Evolutionary conservation across 1,284 basidiomycete genomes (phyloP).

Genomic region (Neotropicomus parvogracilis): DNA sequence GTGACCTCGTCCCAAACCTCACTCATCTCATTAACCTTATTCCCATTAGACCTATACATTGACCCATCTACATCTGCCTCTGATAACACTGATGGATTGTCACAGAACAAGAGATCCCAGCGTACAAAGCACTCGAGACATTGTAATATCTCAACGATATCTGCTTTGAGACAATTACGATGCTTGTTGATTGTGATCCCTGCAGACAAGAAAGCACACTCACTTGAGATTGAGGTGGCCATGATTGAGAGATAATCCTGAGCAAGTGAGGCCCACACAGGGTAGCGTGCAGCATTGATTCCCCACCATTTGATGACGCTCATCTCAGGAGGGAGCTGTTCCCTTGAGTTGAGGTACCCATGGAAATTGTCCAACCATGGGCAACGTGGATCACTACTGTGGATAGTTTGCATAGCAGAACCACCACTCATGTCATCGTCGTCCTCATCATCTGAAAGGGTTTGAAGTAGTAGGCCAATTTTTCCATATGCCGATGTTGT

Average conservation of each 20-base stretch:
- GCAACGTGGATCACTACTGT: neutral
- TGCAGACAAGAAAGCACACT: constrained; percentile 1
- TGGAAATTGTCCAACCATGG: neutral
- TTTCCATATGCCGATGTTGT: too few relatives aligned
- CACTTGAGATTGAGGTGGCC: constrained; percentile 5
- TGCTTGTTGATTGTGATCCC: constrained; percentile 6
- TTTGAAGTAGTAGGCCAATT: too few relatives aligned
- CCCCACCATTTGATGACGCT: neutral
- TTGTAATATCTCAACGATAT: constrained; percentile 4
- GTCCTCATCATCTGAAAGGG: too few relatives aligned
- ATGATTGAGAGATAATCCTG: constrained; percentile 6
- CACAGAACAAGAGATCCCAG: neutral
- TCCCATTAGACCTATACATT: too few relatives aligned
- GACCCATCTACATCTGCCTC: too few relatives aligned
- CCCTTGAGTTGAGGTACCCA: neutral
- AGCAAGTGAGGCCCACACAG: neutral
- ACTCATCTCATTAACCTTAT: neutral
- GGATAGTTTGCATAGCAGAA: too few relatives aligned
- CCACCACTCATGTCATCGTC: too few relatives aligned
- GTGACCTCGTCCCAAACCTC: too few relatives aligned
- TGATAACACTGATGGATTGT: neutral
- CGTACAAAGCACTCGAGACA: neutral
- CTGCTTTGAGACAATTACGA: neutral
- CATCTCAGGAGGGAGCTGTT: neutral
- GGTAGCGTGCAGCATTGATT: neutral